Conservation (phyloP, 148 eudicot species). For the Polygonum maritimum region DNA sequence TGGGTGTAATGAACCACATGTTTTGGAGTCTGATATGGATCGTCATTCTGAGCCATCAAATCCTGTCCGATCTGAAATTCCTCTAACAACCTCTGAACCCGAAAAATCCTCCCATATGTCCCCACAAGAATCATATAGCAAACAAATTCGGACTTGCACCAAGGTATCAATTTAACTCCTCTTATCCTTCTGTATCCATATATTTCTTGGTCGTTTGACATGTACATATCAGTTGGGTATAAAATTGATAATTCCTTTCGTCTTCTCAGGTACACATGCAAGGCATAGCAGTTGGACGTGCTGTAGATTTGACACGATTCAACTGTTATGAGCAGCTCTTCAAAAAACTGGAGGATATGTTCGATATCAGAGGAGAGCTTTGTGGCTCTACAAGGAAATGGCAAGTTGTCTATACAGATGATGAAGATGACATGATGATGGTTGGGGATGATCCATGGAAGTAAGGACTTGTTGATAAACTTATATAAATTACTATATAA, state of each 20-base stretch:
- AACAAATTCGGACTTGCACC: slow-evolving; percentile 78
- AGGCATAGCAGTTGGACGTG: slow-evolving; percentile 91
- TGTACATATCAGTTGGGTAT: not conserved
- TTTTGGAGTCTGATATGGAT: slow-evolving; percentile 54
- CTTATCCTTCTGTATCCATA: not conserved
- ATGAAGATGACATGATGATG: slow-evolving; percentile 94
- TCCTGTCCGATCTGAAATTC: slow-evolving; percentile 41
- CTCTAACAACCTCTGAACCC: slow-evolving; percentile 54
- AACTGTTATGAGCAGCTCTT: slow-evolving; percentile 65
- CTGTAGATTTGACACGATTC: slow-evolving; percentile 68
- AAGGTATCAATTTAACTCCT: slow-evolving; percentile 36
- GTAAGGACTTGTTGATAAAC: slow-evolving; percentile 19
- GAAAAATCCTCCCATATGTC: slow-evolving; percentile 58
- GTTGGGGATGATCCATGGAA: slow-evolving; percentile 99
- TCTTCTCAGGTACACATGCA: slow-evolving; percentile 89
- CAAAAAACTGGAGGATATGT: slow-evolving; percentile 69
- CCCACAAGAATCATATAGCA: slow-evolving; percentile 52
- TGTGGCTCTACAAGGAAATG: slow-evolving; percentile 58
- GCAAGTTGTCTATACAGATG: slow-evolving; percentile 89
- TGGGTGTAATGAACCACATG: slow-evolving; percentile 32
- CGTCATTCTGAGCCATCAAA: slow-evolving; percentile 52
- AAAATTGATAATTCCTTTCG: not conserved
- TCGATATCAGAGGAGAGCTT: slow-evolving; percentile 76
- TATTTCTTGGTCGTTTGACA: not conserved
- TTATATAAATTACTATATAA: not conserved